Conservation (phyloP, 805 yeast genomes). For the Kluyveromyces aestuarii region DNA sequence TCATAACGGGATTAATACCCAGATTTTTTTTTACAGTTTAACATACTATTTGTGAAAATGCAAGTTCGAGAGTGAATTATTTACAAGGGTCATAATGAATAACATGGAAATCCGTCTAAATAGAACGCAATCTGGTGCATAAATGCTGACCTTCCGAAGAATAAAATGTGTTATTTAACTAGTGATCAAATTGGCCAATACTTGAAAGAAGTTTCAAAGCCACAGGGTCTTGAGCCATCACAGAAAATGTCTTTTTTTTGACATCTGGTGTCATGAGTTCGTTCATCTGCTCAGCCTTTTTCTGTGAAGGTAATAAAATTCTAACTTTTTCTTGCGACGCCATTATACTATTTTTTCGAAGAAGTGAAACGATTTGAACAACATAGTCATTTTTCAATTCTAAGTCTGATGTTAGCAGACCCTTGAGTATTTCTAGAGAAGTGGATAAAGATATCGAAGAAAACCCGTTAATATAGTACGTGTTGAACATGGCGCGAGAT, state of each 20-base stretch:
- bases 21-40: too few species aligned
- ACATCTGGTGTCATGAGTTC: slow-evolving; percentile 10
- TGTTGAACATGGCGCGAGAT: slow-evolving; percentile 11
- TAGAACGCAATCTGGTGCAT: neutral
- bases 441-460: slow-evolving; percentile 18
- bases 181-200: neutral
- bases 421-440: slow-evolving; percentile 16
- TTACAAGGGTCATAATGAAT: neutral
- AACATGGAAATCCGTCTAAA: neutral
- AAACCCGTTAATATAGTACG: slow-evolving; percentile 1
- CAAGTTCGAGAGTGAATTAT: neutral
- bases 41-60: too few species aligned
- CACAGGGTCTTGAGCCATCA: slow-evolving; percentile 1
- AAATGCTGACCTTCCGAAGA: neutral
- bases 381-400: slow-evolving; percentile 10
- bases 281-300: slow-evolving; percentile 3
- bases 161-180: neutral
- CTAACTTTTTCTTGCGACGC: slow-evolving; percentile 7
- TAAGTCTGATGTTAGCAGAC: slow-evolving; percentile 4
- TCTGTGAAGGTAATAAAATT: slow-evolving; percentile 8
- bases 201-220: slow-evolving; percentile 1
- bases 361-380: slow-evolving; percentile 18
- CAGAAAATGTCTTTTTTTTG: slow-evolving; percentile 6
- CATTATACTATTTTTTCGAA: slow-evolving; percentile 18
- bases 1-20: too few species aligned